Conservation (phyloP, 257 asterid genomes). For the Haberlea rhodopensis region DNA sequence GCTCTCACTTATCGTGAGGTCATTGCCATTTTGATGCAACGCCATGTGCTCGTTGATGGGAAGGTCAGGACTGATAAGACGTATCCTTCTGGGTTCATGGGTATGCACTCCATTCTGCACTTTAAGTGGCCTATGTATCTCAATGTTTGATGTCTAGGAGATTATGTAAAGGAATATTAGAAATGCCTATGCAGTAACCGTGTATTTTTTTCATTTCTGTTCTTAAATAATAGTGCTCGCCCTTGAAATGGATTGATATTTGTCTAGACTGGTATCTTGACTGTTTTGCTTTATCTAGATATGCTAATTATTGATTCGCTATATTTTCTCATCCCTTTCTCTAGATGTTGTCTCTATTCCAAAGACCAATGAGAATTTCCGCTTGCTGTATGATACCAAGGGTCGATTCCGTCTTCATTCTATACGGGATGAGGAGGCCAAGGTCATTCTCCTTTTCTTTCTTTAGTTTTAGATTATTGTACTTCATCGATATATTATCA, state of each 20-base stretch:
- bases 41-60: slow-evolving; percentile 30
- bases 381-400: slow-evolving; percentile 32
- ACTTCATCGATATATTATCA: not conserved
- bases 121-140: not conserved
- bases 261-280: not conserved
- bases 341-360: slow-evolving; percentile 33
- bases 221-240: too few relatives aligned
- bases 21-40: slow-evolving; percentile 32
- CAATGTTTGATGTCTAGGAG: not conserved
- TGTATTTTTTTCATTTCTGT: not conserved
- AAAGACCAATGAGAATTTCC: slow-evolving; percentile 36
- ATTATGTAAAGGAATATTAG: not conserved
- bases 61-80: slow-evolving; percentile 31
- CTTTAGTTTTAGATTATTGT: not conserved
- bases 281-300: not conserved
- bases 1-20: slow-evolving; percentile 37
- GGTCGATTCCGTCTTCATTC: slow-evolving; percentile 37
- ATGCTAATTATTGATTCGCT: not conserved
- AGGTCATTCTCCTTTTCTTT: slow-evolving; percentile 25
- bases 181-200: not conserved
- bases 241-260: not conserved
- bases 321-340: not conserved
- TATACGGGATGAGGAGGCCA: slow-evolving; percentile 36
- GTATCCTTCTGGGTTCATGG: slow-evolving; percentile 35
- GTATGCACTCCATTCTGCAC: slow-evolving; percentile 9